Base-by-base conservation (phyloP, 192 early-diverging fungal genomes). In the Coemansia brasiliensis region DNA sequence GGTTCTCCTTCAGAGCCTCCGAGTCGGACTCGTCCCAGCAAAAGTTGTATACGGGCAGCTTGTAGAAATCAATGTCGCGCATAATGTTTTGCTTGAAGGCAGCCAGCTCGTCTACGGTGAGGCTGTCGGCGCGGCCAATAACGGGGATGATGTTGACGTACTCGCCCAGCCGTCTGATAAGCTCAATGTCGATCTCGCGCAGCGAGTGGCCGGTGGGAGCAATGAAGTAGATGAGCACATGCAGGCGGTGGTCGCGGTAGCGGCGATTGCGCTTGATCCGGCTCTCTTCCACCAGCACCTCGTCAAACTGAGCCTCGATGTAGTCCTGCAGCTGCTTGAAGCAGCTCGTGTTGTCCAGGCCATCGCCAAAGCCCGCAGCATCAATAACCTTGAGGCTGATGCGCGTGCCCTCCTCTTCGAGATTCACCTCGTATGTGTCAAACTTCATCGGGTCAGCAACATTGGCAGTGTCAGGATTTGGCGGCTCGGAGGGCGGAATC, bases 21-120 rank as follows among this genome's bases (percentile, higher is more conserved):
- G 94, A 89, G 82, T 99, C 96, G 63, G 94, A 92, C 79, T 99
- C 97, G 67, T 99, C 95, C 65, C 88, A 93, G 55, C 94, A 94
- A 79, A 99, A 99, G 81, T 97, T 93, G 84, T 96, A 99, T 65
- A 97, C 90, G 27, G 94, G 95, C 56, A 99, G 96, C 66, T 94
- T 89, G 83, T 95, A 96, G 77, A 93, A 88, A 39, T 89, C 88
- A 75, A 99, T 94, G 79, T 99, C 96, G 71, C 96, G 92, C 94
- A 95, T 96, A 52, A 97, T 82, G 82, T 87, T 84, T 67, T 87
- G 86, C 83, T 98, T 98, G 80, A 94, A 98, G 18, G 83, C 82
- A 10, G 81, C 63, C 55, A 92, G 68, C 75, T 98, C 96, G 39
- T 85, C 82, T 13, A 88, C 85, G 17, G 93, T 92, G 49, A 97